Evolutionary conservation across 2,329 filamentous ascomycete species (phyloP), one percentile per base, ranked within the genome.

Genomic region (Neodidymelliopsis sp.): DNA sequence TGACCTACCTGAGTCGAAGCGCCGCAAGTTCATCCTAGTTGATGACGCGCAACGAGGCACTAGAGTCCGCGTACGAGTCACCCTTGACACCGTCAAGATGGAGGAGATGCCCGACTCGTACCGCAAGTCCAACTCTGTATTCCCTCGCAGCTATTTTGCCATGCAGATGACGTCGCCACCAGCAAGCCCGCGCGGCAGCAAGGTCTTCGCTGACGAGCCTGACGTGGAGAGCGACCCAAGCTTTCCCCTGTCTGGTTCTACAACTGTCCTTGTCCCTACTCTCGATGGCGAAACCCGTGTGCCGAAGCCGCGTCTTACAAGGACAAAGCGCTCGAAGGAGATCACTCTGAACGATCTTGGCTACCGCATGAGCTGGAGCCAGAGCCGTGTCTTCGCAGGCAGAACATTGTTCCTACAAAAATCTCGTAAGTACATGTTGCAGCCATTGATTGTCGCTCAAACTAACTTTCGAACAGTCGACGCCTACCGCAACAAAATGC

Each of bases 81-180:
- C 89, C 56, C 84, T 99, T n/a, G 91, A 97, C 67, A 86, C 87
- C 33, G 91, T 97, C 62, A 89, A 97, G 70, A 95, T 94, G 77
- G 88, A 92, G 66, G 93, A 97, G 74, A 96, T 97, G 67, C 93
- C 93, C 1, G 93, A 97, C 72, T 94, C 90, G 12, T 97, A 96
- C 77, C 89, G 93, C 59, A 91, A 91, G 75, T 85, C 84, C 45
- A 93, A 93, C 63, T 91, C 90, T 8, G 92, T 97, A 2, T 97
- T 87, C 66, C 93, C 92, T 7, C 88, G 91, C 36, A 92, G 90
- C 47, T 97, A 93, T 75, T 96, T 94, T 70, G 90, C 92, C 1
- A 85, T 91, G 31, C 91, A 97, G 75, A 96, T 96, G 91, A 90
- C 93, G 67, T 89, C 86, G 51, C 89, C 89, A 6, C 88, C 90